Evolutionary conservation across 2,329 filamentous ascomycete genomes (phyloP), one percentile per base, ranked within the genome.

Genomic region (Kalaharituber pfeilii): DNA sequence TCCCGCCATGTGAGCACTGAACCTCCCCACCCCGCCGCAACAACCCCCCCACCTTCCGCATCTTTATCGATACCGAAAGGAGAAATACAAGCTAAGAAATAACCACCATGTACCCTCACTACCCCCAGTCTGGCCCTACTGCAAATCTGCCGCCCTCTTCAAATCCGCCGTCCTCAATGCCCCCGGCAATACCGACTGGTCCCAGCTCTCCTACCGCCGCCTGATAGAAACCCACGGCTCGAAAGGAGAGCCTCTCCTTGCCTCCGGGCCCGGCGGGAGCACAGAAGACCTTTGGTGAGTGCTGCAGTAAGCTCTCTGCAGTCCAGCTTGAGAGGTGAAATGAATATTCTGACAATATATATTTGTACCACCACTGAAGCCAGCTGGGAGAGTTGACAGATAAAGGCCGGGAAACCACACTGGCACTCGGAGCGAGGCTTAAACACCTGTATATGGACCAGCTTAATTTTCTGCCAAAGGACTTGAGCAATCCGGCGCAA

Each of bases 191-290:
- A 13, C 15, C 1, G 30, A 66, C 52, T 82, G 77, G 77, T 74
- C 79, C 62, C 69, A 70, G 1, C 70, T 82, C 56, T 72, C 75
- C 62, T 82, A 78, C 69, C 72, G 80, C 62, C 78, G 87, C 57
- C 79, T 84, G 49, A 74, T 95, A 49, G 91, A 98, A 69, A 84
- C 83, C 0, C 91, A 95, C 66, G 83, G 81, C 2, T 66, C 71
- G 18, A 72, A 81, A 60, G 81, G 85, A 65, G 75, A 79, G n/a
- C 79, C 87, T 2, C 71, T 82, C 26, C 70, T 86, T 49, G 83
- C 84, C 6, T 68, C 75, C 1, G 85, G 85, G 0, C 78, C 82
- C 5, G 68, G 69, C 0, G 81, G 81, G 57, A 77, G 86, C 65
- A 74, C 82, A n/a, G 86, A 94, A 66, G 75, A 75, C 42, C 76